Base-by-base conservation (phyloP, 2,329 filamentous ascomycete species). In the Colletotrichum theobromicola region DNA sequence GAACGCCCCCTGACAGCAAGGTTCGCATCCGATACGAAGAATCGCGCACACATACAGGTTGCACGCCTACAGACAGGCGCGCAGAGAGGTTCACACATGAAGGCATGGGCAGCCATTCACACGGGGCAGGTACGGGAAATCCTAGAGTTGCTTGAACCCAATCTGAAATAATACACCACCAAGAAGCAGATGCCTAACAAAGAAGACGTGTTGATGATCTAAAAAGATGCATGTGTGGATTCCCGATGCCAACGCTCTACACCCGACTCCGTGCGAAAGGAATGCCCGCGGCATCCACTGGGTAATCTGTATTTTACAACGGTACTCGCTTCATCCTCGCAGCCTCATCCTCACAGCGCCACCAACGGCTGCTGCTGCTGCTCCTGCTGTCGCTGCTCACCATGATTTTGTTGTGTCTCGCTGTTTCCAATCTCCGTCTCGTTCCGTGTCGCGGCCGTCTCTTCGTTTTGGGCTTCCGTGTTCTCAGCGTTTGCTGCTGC, bases 401-500 rank as follows among this genome's bases (percentile, higher is more conserved):
- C 68, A n/a, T 37, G 63, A 18, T 57, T 53, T 30, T 65, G 63
- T 15, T 34, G 55, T 50, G 32, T 35, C 26, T 53, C 57, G 30
- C 37, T 53, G 30, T 7, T 15, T 37, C 28, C 35, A 7, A 50
- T 63, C 57, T 67, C 68, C 3, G 62, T 16, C 10, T 64, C 62
- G 30, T 50, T 72, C 30, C 30, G 42, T 32, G 37, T 42, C 34
- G 50, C 72, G 9, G 46, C 46, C 10, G 68, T 63, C 34, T 63
- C 72, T 6, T 75, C 72, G 28, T 67, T 67, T 50, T 72, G 62
- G 34, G 16, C 13, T 35, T 64, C 72, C 7, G 61, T 62, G 61
- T 67, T 67, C 32, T 57, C 61, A 9, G 34, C 18, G 34, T 72
- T 67, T 9, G 79, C 79, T 18, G 79, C 79, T 32, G 76, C 76